Evolutionary conservation across 2,329 filamentous ascomycete genomes (phyloP), one percentile per base, ranked within the genome.

Genomic region (Aspergillus sp.): DNA sequence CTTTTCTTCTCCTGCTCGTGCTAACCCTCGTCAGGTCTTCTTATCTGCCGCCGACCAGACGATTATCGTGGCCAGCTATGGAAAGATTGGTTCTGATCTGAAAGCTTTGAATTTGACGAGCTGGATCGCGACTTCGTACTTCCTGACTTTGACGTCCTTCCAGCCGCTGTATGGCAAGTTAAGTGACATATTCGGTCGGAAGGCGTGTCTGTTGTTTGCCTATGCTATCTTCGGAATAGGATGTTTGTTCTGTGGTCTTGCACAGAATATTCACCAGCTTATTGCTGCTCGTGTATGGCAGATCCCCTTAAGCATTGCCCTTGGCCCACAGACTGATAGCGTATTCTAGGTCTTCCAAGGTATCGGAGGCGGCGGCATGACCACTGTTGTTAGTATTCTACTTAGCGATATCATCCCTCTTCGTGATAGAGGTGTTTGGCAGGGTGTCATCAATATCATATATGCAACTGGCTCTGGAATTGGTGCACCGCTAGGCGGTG

Each of bases 51-150:
- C 89, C 54, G 91, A 94, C 71, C 90, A 93, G 74, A 91, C 91
- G 0, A 86, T 93, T 57, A 88, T 91, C 31, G 86, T 93, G 53
- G 87, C 87, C n/a, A 88, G 85, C n/a, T 93, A 93, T 74, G 89
- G 89, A 54, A 87, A 84, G 64, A 93, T 94, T 68, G 91, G 90
- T 11, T 91, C 85, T 60, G 91, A 93, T 65, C 79, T 94, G 30
- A 82, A 91, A 55, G 89, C 91, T 1, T 81, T 94, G 56, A 91
- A 90, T 71, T 86, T 85, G 66, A 92, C 90, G 4, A 89, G 86
- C 56, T 93, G 91, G 90, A 89, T 93, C 61, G 89, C 89, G 30
- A 87, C 86, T 28, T 83, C 83, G 31, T 84, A 93, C 73, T 90
- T 92, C 69, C 81, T 93, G 56, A 91, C 90, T 1, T 77, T 91